Conservation (phyloP, 78 protist species). For the Dictyostelium purpureum region DNA sequence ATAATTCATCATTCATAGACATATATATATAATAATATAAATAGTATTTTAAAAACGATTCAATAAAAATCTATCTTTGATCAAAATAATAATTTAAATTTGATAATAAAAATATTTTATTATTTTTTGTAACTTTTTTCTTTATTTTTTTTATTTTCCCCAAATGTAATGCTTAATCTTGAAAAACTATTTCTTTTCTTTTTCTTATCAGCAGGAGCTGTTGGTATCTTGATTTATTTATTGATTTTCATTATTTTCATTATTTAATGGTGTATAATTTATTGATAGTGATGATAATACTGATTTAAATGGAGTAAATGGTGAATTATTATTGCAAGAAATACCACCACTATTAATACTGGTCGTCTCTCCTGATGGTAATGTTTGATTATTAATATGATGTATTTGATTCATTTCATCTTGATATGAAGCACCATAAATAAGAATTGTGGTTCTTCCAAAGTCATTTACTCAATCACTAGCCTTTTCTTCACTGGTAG, state of each 20-base stretch:
- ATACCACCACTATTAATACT: too few relatives aligned
- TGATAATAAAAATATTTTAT: too few relatives aligned
- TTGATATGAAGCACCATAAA: neutral
- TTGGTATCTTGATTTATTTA: neutral
- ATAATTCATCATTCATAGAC: too few relatives aligned
- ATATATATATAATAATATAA: too few relatives aligned
- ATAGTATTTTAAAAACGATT: too few relatives aligned
- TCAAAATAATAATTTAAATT: too few relatives aligned
- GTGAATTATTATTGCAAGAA: neutral
- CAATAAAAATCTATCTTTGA: too few relatives aligned
- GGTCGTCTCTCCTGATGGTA: neutral
- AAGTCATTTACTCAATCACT: conserved; percentile 34
- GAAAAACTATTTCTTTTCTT: neutral
- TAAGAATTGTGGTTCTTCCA: conserved; percentile 13
- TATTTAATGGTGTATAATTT: neutral
- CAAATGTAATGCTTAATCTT: conserved; percentile 22
- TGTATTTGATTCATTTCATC: neutral
- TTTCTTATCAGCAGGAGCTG: conserved; percentile 6
- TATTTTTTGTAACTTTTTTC: too few relatives aligned
- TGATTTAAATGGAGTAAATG: neutral
- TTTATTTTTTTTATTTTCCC: too few relatives aligned
- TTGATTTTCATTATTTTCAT: neutral
- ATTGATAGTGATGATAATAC: conserved; percentile 3
- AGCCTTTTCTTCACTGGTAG: neutral
- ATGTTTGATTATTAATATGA: neutral